Evolutionary conservation across 768 basidiomycete genomes (phyloP), one percentile per base, ranked within the genome.

Genomic region (Pilatotrama ljubarskyi): DNA sequence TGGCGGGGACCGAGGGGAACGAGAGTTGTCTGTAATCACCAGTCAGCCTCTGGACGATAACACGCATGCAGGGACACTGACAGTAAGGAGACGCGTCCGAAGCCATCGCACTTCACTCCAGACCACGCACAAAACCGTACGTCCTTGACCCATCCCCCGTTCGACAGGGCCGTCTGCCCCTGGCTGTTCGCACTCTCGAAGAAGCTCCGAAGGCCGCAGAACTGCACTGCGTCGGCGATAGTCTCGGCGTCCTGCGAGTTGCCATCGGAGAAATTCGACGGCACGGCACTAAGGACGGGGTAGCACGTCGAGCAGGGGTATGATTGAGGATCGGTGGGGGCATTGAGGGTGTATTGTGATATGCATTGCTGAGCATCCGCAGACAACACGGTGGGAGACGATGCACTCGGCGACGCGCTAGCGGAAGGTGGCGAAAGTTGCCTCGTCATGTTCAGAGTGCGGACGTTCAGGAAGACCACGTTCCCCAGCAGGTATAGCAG

Each of bases 251-350:
- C 70, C 61, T 78, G 69, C 18, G 71, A 47, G 50, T 77, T 73
- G 24, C 71, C 69, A 15, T 69, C 54, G 8, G 71, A 63, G 55
- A 66, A 62, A 43, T 70, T 73, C n/a, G 75, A 67, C 5, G 81
- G 74, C 17, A 81, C 71, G 8, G 69, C 68, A 59, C 74, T 73
- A 5, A 83, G 66, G 35, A 72, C 63, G 0, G 82, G 66, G 18
- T 80, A 72, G 63, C 81, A 83, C 6, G 75, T 72, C 38, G 74
- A 73, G 62, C 81, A 83, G 13, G 81, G 80, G 62, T 82, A 83
- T 5, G 65, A 61, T n/a, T 66, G 58, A 1, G 81, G 79, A 48
- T 75, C 69, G 1, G 74, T 67, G 1, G 81, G 75, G 1, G 81
- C 82, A 41, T 80, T 74, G 44, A 82, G 65, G 15, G 68, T 74